Percentiles rank a stretch among this genome's conserved stretches.
phyloP scores from a whole-genome alignment of 2,329 filamentous ascomycete genomes.

The Alternaria rosae region DNA sequence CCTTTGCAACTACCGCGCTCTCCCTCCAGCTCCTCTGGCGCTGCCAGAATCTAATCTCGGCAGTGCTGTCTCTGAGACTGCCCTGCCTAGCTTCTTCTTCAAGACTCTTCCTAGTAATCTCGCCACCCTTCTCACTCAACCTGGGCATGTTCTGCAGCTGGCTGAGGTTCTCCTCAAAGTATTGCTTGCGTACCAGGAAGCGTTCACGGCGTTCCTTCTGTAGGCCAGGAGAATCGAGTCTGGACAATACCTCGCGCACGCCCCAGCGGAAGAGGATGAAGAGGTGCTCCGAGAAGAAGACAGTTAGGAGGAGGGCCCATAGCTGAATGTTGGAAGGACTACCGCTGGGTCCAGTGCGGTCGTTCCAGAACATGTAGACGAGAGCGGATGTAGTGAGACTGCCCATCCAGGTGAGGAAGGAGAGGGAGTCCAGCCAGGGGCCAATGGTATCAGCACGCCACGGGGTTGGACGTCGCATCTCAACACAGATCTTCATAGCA shows the following conservation, averaged over 20 bases:
- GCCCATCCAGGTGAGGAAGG: conserved; percentile 92
- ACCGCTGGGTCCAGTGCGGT: conserved; percentile 70
- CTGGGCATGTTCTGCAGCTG: conserved; percentile 58
- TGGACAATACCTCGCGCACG: conserved; percentile 76
- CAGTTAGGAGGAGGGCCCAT: conserved; percentile 81
- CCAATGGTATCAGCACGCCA: conserved; percentile 93
- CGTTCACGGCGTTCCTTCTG: conserved; percentile 85
- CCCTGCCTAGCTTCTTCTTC: conserved; percentile 63
- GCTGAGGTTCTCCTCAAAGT: conserved; percentile 76
- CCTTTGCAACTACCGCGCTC: conserved; percentile 59
- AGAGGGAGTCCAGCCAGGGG: conserved; percentile 85
- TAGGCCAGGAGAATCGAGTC: conserved; percentile 83
- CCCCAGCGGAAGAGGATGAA: conserved; percentile 80
- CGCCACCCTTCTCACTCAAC: conserved; percentile 54
- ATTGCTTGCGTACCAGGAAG: conserved; percentile 79
- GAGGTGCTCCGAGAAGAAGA: conserved; percentile 87
- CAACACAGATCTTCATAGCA: conserved; percentile 89
- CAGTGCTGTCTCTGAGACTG: conserved; percentile 52
- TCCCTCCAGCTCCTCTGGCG: conserved; percentile 60
- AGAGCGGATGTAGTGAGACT: conserved; percentile 86
- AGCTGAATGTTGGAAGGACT: conserved; percentile 74
- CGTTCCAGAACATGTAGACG: conserved; percentile 84
- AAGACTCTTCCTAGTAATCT: conserved; percentile 69
- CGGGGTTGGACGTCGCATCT: conserved; percentile 87
- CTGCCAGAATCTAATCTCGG: conserved; percentile 62